Conservation (phyloP, 2,329 filamentous ascomycete species). For the Trichophyton schoenleinii region DNA sequence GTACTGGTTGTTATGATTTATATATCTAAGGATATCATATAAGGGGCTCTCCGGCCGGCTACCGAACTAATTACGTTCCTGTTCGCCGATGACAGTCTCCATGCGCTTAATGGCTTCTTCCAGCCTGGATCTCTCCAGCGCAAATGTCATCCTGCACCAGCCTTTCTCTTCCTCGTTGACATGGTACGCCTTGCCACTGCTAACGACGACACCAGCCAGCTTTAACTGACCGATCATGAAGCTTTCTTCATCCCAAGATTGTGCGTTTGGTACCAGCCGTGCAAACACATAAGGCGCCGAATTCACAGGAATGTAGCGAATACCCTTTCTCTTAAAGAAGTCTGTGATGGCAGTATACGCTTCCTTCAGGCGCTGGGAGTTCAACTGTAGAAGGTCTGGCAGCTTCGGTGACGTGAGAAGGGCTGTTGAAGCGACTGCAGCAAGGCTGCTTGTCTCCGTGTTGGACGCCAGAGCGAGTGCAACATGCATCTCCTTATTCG, state of each 20-base stretch:
- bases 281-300: background rate
- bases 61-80: background rate
- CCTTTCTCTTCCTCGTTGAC: conserved; percentile 1
- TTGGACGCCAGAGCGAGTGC: background rate
- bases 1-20: background rate
- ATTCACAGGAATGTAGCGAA: conserved; percentile 3
- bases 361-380: background rate
- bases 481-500: background rate
- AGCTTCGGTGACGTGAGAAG: background rate
- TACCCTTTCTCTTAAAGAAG: background rate
- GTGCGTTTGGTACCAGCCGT: background rate
- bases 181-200: background rate
- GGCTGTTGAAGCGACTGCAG: background rate
- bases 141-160: background rate
- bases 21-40: background rate
- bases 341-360: background rate
- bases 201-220: background rate
- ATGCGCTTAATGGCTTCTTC: background rate
- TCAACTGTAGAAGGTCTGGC: background rate
- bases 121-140: background rate
- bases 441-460: background rate
- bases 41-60: background rate
- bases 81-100: background rate
- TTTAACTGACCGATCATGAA: background rate
- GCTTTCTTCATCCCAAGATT: background rate